Evolutionary conservation across 768 basidiomycete genomes (phyloP).

Genomic region (Auricularia heimuer): DNA sequence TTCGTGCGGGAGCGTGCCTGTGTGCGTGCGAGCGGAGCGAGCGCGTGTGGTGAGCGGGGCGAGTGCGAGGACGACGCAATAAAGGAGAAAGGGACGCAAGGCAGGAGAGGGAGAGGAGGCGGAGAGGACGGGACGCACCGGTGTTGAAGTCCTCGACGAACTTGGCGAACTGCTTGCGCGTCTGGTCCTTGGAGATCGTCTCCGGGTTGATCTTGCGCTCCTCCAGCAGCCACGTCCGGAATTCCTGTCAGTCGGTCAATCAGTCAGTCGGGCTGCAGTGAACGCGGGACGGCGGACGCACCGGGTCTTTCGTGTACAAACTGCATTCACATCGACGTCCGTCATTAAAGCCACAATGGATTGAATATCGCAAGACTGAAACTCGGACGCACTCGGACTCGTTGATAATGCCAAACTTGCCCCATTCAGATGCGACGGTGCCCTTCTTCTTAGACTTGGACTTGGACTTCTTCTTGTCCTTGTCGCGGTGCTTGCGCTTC

Average conservation of each 20-base stretch:
- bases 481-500: slow-evolving; percentile 58
- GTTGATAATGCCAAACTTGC: slow-evolving; percentile 78
- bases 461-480: slow-evolving; percentile 32
- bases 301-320: slow-evolving; percentile 61
- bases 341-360: too few relatives aligned
- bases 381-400: slow-evolving; percentile 65
- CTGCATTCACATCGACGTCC: slow-evolving; percentile 26
- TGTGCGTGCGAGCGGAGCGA: too few relatives aligned
- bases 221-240: slow-evolving; percentile 87
- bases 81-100: too few relatives aligned
- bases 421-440: slow-evolving; percentile 64
- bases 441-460: slow-evolving; percentile 47
- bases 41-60: too few relatives aligned
- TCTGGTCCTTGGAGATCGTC: slow-evolving; percentile 74
- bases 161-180: slow-evolving; percentile 72
- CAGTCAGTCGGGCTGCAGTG: slow-evolving; percentile 10
- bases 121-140: slow-evolving; percentile 30
- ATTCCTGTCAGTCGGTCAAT: slow-evolving; percentile 39
- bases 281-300: too few relatives aligned
- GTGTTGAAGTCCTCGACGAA: slow-evolving; percentile 83
- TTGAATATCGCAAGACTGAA: too few relatives aligned
- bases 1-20: slow-evolving; percentile 87
- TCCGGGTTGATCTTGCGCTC: slow-evolving; percentile 89
- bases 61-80: too few relatives aligned
- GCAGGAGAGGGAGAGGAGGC: not conserved